Percentiles rank a stretch among this genome's conserved stretches.
Conservation (phyloP, 2,329 filamentous ascomycete species). For the Bimuria novae-zelandiae region DNA sequence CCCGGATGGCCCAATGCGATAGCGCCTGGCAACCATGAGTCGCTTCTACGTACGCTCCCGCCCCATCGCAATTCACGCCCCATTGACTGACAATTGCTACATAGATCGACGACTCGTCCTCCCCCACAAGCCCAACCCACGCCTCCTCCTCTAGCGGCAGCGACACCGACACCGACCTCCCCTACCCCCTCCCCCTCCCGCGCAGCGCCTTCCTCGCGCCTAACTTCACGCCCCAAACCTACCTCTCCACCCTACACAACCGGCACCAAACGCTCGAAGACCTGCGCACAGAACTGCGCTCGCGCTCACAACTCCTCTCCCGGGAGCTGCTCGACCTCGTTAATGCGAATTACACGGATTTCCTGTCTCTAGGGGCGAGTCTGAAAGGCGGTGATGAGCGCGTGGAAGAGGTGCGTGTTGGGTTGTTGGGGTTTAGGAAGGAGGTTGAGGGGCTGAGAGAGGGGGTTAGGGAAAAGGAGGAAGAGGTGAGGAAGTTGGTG, state of each 20-base stretch:
- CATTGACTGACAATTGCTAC: no score
- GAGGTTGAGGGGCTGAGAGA: slow-evolving; percentile 76
- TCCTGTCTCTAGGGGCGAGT: slow-evolving; percentile 79
- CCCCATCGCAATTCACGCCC: not conserved
- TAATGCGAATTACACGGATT: slow-evolving; percentile 92
- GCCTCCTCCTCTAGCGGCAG: slow-evolving; percentile 55
- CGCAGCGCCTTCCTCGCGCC: slow-evolving; percentile 78
- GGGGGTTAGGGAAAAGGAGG: slow-evolving; percentile 66
- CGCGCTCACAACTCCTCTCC: slow-evolving; percentile 77
- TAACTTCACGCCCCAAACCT: slow-evolving; percentile 77
- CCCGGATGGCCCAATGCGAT: slow-evolving; percentile 14
- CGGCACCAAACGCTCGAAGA: slow-evolving; percentile 97
- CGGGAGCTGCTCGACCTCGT: slow-evolving; percentile 91
- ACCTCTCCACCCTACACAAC: slow-evolving; percentile 80
- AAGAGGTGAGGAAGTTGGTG: slow-evolving; percentile 66
- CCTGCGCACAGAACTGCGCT: slow-evolving; percentile 80
- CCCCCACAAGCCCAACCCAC: slow-evolving; percentile 12
- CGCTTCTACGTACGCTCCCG: slow-evolving; percentile 52
- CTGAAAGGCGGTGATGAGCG: slow-evolving; percentile 87
- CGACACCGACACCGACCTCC: slow-evolving; percentile 69
- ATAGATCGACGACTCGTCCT: slow-evolving; percentile 19
- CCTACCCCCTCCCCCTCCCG: slow-evolving; percentile 84
- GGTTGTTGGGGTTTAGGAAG: slow-evolving; percentile 80
- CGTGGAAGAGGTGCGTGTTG: slow-evolving; percentile 87
- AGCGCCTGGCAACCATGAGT: slow-evolving; percentile 47